Base-by-base conservation (phyloP, 805 yeast genomes). In the Starmera quercuum region DNA sequence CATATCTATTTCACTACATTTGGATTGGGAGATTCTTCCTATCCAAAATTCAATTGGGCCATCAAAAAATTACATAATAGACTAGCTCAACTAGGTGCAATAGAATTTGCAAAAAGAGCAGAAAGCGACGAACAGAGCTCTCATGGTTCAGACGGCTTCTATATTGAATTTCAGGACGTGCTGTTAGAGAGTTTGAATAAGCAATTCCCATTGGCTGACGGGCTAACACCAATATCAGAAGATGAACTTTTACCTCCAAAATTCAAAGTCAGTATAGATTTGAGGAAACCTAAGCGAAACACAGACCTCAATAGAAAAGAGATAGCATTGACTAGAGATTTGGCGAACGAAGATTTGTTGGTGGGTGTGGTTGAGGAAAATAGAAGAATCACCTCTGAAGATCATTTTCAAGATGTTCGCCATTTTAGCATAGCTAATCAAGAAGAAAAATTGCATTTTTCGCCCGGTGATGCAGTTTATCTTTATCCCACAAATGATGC, bases 11-110 rank as follows among this genome's bases (percentile, higher is more conserved):
- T 87, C 44, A 73, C 90, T 3, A 71, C 86, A 2, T 82, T 92
- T 50, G 99, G 98, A 0, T 59, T 92, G 2, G 99, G 99, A 18
- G 97, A 92, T 55, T 80, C 95, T 1, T 80, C 95, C 1, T 92
- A 92, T 53, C 84, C 94, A 5, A 73, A 81, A 42, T 92, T 75
- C 59, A 90, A 92, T 58, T 78, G 78, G 66, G 96, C 95, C n/a
- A 73, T 82, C 24, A 72, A 79, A 40, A 88, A 90, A 49, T 57
- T 92, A 13, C 95, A 90, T 53, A 70, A 76, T 16, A 66, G 98
- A 37, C 49, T 90, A 21, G 47, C 60, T 3, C 97, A 90, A 56
- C 63, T 92, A 12, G 97, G 98, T 1, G 95, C 90, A 2, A 39
- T 42, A 0, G 92, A 82, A 47, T 56, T 86, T 6, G 67, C 80